Conservation (phyloP, 2,329 filamentous ascomycete species). For the Colletotrichum limetticola region DNA sequence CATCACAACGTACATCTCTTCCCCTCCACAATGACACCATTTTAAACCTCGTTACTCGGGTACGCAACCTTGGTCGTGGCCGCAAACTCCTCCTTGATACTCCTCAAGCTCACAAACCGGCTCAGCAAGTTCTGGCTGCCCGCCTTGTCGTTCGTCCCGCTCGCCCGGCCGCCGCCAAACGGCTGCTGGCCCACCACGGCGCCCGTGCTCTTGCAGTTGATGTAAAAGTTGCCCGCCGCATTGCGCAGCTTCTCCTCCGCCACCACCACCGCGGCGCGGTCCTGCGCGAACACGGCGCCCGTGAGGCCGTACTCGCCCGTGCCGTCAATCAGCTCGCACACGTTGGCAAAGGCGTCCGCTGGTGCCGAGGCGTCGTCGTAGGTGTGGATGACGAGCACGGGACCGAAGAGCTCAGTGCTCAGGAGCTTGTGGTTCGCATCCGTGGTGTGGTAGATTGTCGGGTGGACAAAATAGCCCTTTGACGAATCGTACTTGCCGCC, state of each 20-base stretch:
- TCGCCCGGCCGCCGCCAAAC: conserved; percentile 75
- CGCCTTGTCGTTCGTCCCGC: conserved; percentile 80
- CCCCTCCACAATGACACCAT: not conserved
- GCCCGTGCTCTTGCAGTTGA: conserved; percentile 85
- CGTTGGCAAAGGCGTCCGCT: conserved; percentile 65
- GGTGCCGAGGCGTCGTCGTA: conserved; percentile 75
- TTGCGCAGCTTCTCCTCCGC: conserved; percentile 79
- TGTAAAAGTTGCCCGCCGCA: conserved; percentile 84
- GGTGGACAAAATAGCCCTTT: conserved; percentile 85
- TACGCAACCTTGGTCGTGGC: conserved; percentile 72
- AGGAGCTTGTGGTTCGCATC: conserved; percentile 81
- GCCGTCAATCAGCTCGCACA: conserved; percentile 73
- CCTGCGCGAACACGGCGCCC: conserved; percentile 78
- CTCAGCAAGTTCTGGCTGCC: conserved; percentile 72
- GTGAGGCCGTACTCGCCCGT: conserved; percentile 84
- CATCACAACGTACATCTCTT: not conserved
- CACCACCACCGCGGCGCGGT: conserved; percentile 71
- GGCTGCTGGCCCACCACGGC: conserved; percentile 80
- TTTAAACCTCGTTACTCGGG: conserved; percentile 75
- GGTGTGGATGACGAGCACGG: conserved; percentile 78
- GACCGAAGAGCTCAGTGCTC: conserved; percentile 84
- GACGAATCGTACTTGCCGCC: conserved; percentile 83
- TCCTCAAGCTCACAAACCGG: conserved; percentile 74
- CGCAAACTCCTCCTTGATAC: conserved; percentile 81
- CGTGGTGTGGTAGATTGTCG: conserved; percentile 81